These are phyloP conservation scores for Monascus ruber DNA, from an alignment of 2,329 filamentous ascomycete genomes.

Conservation along the genomic window DNA sequence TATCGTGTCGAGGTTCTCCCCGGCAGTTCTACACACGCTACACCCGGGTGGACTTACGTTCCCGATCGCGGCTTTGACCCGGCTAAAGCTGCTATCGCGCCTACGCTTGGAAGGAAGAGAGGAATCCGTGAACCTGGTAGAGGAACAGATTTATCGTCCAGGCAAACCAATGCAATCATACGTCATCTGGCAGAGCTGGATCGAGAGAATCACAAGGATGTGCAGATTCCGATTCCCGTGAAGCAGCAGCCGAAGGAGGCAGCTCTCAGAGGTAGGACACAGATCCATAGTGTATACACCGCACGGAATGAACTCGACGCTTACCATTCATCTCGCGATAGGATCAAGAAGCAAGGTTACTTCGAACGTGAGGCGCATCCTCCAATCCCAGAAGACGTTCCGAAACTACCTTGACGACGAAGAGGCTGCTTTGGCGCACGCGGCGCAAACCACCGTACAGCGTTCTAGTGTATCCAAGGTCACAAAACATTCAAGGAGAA, in stretches of 20 bases:
- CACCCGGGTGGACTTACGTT: conserved; percentile 88
- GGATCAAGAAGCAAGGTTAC: conserved; percentile 32
- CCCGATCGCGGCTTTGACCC: conserved; percentile 57
- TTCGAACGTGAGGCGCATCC: conserved; percentile 36
- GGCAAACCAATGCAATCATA: conserved; percentile 69
- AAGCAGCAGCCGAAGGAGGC: conserved; percentile 35
- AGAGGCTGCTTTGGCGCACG: conserved; percentile 30
- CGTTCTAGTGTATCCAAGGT: conserved; percentile 9
- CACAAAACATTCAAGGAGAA: conserved; percentile 15
- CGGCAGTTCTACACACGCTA: conserved; percentile 53
- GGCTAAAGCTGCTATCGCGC: conserved; percentile 43
- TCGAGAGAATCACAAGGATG: conserved; percentile 64
- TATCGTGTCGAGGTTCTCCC: conserved; percentile 75
- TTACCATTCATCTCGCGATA: conserved; percentile 1
- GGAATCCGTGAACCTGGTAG: conserved; percentile 48
- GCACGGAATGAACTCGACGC: not conserved
- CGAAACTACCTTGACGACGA: conserved; percentile 41
- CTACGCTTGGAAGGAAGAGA: conserved; percentile 53
- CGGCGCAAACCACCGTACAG: conserved; percentile 7
- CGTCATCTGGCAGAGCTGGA: conserved; percentile 76
- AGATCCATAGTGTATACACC: not conserved
- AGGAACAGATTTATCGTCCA: conserved; percentile 59
- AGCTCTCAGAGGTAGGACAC: conserved; percentile 26
- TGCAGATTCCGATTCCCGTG: conserved; percentile 56
- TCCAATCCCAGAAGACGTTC: conserved; percentile 40